phyloP scores from a whole-genome alignment of 2,329 filamentous ascomycete species.

The Magnaporthiopsis poae region DNA sequence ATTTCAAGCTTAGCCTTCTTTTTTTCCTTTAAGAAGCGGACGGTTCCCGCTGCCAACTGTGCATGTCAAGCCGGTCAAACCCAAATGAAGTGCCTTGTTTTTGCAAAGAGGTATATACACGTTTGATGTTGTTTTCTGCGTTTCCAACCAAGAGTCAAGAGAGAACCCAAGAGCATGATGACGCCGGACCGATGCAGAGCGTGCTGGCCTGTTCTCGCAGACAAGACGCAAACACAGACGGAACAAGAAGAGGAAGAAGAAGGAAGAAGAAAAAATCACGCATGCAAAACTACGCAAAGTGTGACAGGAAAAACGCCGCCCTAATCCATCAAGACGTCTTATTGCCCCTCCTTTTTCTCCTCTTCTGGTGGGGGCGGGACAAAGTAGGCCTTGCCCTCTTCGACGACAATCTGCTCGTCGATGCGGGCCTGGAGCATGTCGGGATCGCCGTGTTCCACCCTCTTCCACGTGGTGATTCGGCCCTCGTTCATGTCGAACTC shows the following conservation, averaged over 20 bases:
- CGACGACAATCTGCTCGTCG: conserved; percentile 58
- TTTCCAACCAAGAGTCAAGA: background rate
- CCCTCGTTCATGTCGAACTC: conserved; percentile 89
- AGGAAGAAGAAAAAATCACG: background rate
- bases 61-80: background rate
- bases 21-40: background rate
- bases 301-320: too few relatives aligned
- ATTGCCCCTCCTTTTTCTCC: conserved; percentile 14
- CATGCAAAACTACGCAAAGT: background rate
- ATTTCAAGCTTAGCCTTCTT: background rate
- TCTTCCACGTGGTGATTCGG: conserved; percentile 83
- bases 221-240: background rate
- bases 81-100: background rate
- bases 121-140: background rate
- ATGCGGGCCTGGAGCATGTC: conserved; percentile 31
- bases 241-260: background rate
- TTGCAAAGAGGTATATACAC: background rate
- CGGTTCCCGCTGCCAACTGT: background rate
- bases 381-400: conserved; percentile 39
- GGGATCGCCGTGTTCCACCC: conserved; percentile 57
- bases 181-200: background rate
- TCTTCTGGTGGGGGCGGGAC: conserved; percentile 4
- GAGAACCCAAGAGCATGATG: background rate
- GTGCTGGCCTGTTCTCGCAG: background rate
- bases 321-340: background rate